Base-by-base conservation (phyloP, 1,139 yeast genomes). In the Pichia sorboxylosa region DNA sequence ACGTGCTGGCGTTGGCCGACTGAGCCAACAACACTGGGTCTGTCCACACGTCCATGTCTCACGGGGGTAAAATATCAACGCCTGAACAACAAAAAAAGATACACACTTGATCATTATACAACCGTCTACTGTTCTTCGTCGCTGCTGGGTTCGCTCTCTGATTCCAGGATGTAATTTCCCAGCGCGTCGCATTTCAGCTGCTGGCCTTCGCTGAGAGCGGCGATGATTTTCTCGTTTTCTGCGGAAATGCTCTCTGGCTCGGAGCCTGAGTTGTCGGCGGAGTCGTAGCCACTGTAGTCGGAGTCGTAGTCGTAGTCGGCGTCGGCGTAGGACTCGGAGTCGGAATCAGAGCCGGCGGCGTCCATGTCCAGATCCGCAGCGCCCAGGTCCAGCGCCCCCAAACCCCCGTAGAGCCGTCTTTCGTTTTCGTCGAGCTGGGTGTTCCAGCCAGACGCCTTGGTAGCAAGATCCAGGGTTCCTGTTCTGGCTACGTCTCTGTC, bases 371-470 rank as follows among this genome's bases (percentile, higher is more conserved):
- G 58, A 59, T n/a, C 33, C 44, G 3, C 40, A n/a, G n/a, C n/a
- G n/a, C 46, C 22, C 10, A 20, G 10, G 9, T 26, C 28, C n/a
- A 10, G 13, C 2, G 17, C 22, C 10, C 20, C 15, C 5, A 11
- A 11, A 19, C 13, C 33, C 7, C 26, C 1, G 50, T 60, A 1
- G 52, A 55, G 1, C 46, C 58, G 0, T 49, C n/a, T n/a, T n/a
- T n/a, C n/a, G n/a, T n/a, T n/a, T n/a, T n/a, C 69, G 48, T 69
- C 41, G 19, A 44, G 71, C 58, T 82, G 81, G 54, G 78, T 83
- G 31, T 77, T 73, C 53, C 71, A 84, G 1, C 99, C 99, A 1
- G 95, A 83, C 1, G 98, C 98, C 47, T 79, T 77, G 5, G 90
- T 93, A 42, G 77, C 73, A 13, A 75, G 68, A 58, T 90, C 99